A percentile compares a stretch with the other conserved stretches of the same genome.
phyloP scores from a whole-genome alignment of 768 basidiomycete species.

The Termitomyces sp. region DNA sequence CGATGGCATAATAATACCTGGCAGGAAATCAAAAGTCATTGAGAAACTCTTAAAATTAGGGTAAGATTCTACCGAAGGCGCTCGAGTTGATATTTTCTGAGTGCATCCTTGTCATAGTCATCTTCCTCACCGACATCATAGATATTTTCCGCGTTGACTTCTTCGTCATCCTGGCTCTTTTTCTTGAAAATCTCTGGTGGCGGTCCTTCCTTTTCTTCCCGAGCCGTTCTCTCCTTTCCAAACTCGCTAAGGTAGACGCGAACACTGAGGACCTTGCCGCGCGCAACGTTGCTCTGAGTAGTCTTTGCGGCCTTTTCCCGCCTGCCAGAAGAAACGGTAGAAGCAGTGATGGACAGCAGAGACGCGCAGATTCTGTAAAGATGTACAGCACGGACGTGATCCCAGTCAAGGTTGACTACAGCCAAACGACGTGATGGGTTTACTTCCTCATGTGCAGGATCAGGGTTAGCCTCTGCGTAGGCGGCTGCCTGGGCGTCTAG shows the following conservation, averaged over 20 bases:
- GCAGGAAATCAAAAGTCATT: constrained; percentile 1
- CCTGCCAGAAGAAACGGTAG: constrained; percentile 26
- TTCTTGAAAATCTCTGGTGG: constrained; percentile 79
- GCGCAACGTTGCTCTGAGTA: constrained; percentile 29
- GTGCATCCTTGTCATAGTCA: constrained; percentile 83
- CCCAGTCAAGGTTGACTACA: constrained; percentile 97
- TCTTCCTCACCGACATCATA: constrained; percentile 64
- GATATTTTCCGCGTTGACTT: constrained; percentile 59
- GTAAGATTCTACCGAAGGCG: constrained; percentile 64
- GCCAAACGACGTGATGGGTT: constrained; percentile 70
- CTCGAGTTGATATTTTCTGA: constrained; percentile 91
- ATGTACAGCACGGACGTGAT: constrained; percentile 85
- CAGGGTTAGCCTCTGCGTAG: constrained; percentile 47
- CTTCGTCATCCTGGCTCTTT: constrained; percentile 37
- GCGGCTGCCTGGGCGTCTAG: constrained; percentile 71
- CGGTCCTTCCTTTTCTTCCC: constrained; percentile 88
- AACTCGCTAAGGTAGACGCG: constrained; percentile 92
- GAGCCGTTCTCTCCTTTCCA: constrained; percentile 79
- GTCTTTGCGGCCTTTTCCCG: constrained; percentile 14
- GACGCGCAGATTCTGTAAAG: constrained; percentile 92
- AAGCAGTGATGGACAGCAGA: constrained; percentile 59
- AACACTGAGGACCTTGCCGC: constrained; percentile 71
- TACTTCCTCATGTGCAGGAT: constrained; percentile 32
- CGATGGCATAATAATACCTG: constrained; percentile 95
- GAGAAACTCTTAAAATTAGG: background rate